Conservation (phyloP, 1,284 basidiomycete genomes). For the Trichosporon sp. region DNA sequence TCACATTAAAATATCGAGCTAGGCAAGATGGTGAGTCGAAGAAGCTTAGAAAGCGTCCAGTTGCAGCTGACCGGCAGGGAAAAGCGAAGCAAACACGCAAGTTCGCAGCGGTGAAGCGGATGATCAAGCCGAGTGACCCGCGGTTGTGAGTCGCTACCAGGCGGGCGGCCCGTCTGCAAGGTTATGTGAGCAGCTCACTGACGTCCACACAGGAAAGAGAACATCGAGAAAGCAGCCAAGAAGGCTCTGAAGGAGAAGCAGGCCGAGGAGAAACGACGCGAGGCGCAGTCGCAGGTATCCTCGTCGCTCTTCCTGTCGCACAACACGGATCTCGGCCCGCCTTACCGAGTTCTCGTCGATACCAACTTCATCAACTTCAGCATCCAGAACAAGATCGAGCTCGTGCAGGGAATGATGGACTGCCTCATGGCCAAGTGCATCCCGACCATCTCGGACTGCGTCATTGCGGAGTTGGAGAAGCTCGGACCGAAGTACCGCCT, state of each 20-base stretch:
- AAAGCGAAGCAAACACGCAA: constrained; percentile 92
- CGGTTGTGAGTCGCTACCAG: constrained; percentile 62
- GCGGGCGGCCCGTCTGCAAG: no score
- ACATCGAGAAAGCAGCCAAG: constrained; percentile 51
- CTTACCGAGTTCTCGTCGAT: constrained; percentile 95
- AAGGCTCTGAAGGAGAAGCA: constrained; percentile 49
- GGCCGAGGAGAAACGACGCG: constrained; percentile 44
- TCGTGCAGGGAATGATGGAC: constrained; percentile 98
- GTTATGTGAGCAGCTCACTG: neutral
- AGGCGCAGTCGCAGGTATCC: constrained; percentile 26
- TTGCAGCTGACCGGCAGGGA: constrained; percentile 54
- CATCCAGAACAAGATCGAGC: constrained; percentile 95
- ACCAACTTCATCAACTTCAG: constrained; percentile 99
- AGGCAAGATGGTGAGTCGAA: neutral
- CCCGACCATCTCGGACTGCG: constrained; percentile 96
- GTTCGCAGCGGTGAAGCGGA: constrained; percentile 89
- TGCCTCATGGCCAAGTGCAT: constrained; percentile 99
- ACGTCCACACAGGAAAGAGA: constrained; percentile 48
- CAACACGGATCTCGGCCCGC: constrained; percentile 92
- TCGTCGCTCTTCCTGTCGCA: constrained; percentile 78
- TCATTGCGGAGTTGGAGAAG: constrained; percentile 96
- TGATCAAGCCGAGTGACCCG: constrained; percentile 91
- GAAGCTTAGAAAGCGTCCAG: neutral
- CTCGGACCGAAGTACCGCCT: constrained; percentile 92
- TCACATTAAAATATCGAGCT: neutral